Conservation (phyloP, 2,329 filamentous ascomycete species). For the Nothophaeocryptopus gaeumannii region DNA sequence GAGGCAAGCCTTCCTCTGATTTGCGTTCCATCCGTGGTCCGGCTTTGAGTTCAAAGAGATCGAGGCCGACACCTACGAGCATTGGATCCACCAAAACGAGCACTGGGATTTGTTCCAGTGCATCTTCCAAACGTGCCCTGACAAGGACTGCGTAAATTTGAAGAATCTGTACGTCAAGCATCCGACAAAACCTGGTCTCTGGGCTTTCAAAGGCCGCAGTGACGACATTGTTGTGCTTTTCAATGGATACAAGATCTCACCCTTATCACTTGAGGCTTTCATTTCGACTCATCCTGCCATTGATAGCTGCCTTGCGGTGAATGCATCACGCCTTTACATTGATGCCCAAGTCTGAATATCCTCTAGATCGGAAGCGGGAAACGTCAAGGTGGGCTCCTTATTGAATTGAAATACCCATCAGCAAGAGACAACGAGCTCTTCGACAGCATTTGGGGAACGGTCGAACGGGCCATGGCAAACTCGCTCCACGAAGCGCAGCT, state of each 20-base stretch:
- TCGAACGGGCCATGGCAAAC: constrained; percentile 42
- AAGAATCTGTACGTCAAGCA: constrained; percentile 2
- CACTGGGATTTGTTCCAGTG: background rate
- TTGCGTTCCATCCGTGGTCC: constrained; percentile 11
- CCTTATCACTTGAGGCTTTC: background rate
- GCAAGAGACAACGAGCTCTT: constrained; percentile 27
- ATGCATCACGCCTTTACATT: background rate
- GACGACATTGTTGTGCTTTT: constrained; percentile 5
- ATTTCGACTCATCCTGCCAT: too few species aligned
- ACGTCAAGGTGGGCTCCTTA: constrained; percentile 30
- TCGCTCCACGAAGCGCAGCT: constrained; percentile 43
- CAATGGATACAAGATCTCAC: constrained; percentile 1
- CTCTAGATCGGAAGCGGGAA: constrained; percentile 27
- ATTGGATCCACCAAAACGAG: constrained; percentile 5
- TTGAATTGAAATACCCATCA: constrained; percentile 22
- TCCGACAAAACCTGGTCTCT: background rate
- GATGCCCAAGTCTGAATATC: background rate
- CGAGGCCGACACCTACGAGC: constrained; percentile 3
- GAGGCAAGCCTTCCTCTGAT: constrained; percentile 9
- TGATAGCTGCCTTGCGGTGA: background rate
- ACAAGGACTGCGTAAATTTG: background rate
- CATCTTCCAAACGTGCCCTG: background rate
- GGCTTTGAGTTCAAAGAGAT: constrained; percentile 14
- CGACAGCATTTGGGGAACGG: constrained; percentile 44
- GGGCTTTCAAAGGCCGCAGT: background rate